Evolutionary conservation across 495 filamentous ascomycete species (phyloP).

Genomic region (Oidiodendron maius): DNA sequence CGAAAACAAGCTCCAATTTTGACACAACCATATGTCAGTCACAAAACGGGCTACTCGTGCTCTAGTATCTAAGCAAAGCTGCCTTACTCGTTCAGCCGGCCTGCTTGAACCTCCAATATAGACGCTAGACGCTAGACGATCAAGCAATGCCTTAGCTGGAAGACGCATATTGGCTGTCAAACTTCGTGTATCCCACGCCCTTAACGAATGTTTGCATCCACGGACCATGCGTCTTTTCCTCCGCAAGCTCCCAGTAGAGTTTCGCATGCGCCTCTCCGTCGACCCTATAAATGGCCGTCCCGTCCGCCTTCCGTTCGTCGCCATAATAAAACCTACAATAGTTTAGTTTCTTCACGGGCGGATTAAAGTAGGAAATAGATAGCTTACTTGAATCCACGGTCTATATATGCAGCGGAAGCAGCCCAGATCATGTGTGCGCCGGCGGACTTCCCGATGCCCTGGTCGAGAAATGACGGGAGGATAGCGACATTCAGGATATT

Average conservation of each 20-base stretch:
- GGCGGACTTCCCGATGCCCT: constrained; percentile 37
- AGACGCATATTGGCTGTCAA: no score
- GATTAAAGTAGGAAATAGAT: not conserved
- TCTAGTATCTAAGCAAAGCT: no score
- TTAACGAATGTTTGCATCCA: constrained; percentile 45
- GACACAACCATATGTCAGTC: no score
- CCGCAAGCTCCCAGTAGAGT: constrained; percentile 33
- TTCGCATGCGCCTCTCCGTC: constrained; percentile 36
- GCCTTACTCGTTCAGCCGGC: no score
- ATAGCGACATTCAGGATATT: constrained; percentile 33
- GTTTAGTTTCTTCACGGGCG: not conserved
- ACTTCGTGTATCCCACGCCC: constrained; percentile 11
- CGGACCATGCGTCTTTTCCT: constrained; percentile 29
- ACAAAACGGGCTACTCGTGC: no score
- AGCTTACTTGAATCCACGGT: constrained; percentile 39
- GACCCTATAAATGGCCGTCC: constrained; percentile 19
- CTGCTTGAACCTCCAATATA: no score
- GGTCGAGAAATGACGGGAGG: constrained; percentile 24
- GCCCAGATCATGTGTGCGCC: constrained; percentile 34
- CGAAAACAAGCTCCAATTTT: no score
- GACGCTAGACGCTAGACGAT: no score
- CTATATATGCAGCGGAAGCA: constrained; percentile 30
- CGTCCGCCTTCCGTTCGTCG: constrained; percentile 36
- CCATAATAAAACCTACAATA: constrained; percentile 40
- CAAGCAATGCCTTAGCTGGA: no score